Conservation (phyloP, 257 asterid species). For the Lantana camara region DNA sequence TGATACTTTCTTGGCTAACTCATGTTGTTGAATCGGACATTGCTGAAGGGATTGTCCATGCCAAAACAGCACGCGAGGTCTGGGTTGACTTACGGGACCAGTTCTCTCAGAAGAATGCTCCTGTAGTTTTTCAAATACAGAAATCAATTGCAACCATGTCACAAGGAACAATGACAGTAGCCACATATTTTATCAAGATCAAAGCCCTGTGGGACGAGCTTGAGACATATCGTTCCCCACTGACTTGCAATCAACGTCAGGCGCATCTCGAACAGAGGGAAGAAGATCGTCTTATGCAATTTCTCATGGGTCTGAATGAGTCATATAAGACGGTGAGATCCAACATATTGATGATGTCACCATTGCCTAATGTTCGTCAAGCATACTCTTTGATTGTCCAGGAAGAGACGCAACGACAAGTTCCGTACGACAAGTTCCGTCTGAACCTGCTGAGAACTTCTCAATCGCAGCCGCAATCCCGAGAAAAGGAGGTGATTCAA, state of each 20-base stretch:
- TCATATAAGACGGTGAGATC: neutral
- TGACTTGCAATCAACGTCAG: neutral
- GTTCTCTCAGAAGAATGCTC: neutral
- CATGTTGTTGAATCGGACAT: neutral
- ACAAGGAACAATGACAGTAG: neutral
- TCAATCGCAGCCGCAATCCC: neutral
- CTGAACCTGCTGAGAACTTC: neutral
- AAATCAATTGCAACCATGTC: neutral
- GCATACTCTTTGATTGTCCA: too few species aligned
- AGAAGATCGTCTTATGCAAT: constrained; percentile 9
- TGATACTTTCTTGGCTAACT: neutral
- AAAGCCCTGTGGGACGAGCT: neutral
- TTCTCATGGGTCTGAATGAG: constrained; percentile 20
- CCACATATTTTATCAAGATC: neutral
- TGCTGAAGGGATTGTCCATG: neutral
- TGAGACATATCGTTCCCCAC: neutral
- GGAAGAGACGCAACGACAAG: constrained; percentile 13
- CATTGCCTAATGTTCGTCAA: constrained; percentile 18
- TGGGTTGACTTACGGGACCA: neutral
- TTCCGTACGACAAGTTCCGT: too few species aligned
- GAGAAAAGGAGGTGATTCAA: neutral
- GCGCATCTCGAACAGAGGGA: neutral
- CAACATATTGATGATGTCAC: constrained; percentile 17
- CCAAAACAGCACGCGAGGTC: neutral
- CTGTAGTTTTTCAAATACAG: neutral